Evolutionary conservation across 2,329 filamentous ascomycete species (phyloP), one percentile per base, ranked within the genome.

Genomic region (Ascocoryne sarcoides): DNA sequence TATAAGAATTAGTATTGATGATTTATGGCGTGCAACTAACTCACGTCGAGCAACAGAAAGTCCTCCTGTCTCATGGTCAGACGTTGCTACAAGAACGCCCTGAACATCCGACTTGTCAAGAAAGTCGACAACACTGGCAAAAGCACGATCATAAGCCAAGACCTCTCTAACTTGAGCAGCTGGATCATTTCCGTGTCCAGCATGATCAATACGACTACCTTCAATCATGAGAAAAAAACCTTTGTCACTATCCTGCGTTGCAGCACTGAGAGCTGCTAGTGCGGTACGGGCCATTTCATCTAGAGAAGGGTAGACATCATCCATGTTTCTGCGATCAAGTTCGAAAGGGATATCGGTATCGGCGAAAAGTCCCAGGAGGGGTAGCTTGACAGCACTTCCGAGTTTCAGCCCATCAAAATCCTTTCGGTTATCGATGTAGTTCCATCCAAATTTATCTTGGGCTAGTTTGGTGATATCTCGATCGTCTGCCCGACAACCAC

Each of bases 211-310:
- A 31, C 92, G 75, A 54, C 86, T 94, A 4, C 89, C 92, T 63
- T 98, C 92, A 46, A 98, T 93, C 90, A 98, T 95, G 53, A 98
- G 70, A 65, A 98, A 98, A 70, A 96, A 98, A 4, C 92, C 92
- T 62, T 93, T 79, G 31, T 96, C 87, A 47, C 76, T 87, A 57
- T 89, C 71, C 56, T 76, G 71, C 0, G 92, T 95, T 0, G 89
- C 92, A 44, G 79, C 78, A 47, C 83, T 82, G 17, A 98, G 74
- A 1, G 85, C 79, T 10, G 73, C 76, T 46, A 98, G 69, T 1
- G 92, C 90, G 12, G 85, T 86, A 51, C 74, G 72, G 7, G 90
- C 78, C 88, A 95, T 96, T 63, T 95, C 89, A 58, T 84, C 84
- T 30, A 98, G 69, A 12, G 86, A 90, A 3, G 92, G 92, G 58